A percentile compares a stretch with the other conserved stretches of the same genome.
These are phyloP conservation scores for Lobosporangium transversale DNA, from an alignment of 192 early-diverging fungal species.

Conservation along the genomic window DNA sequence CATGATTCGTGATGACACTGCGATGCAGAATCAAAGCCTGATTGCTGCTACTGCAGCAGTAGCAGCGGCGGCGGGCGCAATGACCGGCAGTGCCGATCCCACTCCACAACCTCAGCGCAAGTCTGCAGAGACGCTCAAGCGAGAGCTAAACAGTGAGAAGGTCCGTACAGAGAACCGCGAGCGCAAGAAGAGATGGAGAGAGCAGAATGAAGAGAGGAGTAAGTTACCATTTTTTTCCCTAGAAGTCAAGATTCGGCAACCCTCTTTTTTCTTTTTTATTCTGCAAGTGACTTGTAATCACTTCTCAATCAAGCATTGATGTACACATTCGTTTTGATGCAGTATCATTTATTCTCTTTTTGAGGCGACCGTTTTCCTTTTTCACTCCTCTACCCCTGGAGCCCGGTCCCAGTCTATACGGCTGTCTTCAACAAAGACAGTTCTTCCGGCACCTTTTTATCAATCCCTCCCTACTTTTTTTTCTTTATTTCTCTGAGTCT, in stretches of 20 bases:
- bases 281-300: too few relatives aligned
- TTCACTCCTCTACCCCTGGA: too few relatives aligned
- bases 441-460: neutral
- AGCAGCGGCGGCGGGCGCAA: slow-evolving; percentile 10
- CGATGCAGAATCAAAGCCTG: slow-evolving; percentile 24
- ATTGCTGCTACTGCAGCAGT: slow-evolving; percentile 15
- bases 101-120: neutral
- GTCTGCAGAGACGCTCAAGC: slow-evolving; percentile 36
- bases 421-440: too few relatives aligned
- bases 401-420: too few relatives aligned
- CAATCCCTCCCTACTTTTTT: neutral
- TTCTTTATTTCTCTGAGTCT: neutral
- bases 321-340: too few relatives aligned
- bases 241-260: neutral
- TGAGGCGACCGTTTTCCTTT: neutral
- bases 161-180: slow-evolving; percentile 63
- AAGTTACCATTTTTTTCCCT: slow-evolving; percentile 26
- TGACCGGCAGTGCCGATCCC: slow-evolving; percentile 16
- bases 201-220: slow-evolving; percentile 65
- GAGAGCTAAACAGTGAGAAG: slow-evolving; percentile 52
- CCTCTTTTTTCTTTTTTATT: neutral
- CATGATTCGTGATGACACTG: slow-evolving; percentile 46
- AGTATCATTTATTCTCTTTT: too few relatives aligned
- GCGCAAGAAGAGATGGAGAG: slow-evolving; percentile 63
- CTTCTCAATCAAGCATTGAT: too few relatives aligned